Evolutionary conservation across 2,329 filamentous ascomycete species (phyloP), one percentile per base, ranked within the genome.

Genomic region (Cladosporium sp.): DNA sequence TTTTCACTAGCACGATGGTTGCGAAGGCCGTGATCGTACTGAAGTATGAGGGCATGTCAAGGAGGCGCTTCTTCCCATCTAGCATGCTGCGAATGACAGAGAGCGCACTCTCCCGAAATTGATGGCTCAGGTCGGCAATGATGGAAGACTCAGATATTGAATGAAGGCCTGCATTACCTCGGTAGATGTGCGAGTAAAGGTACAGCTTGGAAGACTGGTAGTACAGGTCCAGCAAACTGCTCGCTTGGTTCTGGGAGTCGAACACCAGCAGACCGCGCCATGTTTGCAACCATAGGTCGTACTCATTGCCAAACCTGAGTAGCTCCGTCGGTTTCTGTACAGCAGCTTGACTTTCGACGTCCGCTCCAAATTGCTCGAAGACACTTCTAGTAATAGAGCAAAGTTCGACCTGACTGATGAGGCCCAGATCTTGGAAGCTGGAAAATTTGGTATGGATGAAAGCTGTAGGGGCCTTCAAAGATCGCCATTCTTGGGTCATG

Each of bases 391-490:
- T 56, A 42, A 61, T 56, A 15, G 43, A 49, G 61, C 61, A 63
- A 41, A 62, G 58, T 36, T 60, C 56, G 22, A 64, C 59, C 30
- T 63, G 61, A 8, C 58, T 61, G 20, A 61, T 53, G 7, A 65
- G 50, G 17, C 62, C 36, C 20, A 56, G 55, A 47, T 65, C 64
- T 47, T 60, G 55, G 56, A 67, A 57, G 29, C 60, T 63, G 2
- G 64, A 61, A 49, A 64, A 61, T 44, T 64, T 57, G 17, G 56
- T 61, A 15, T 66, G 54, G 15, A 70, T 56, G 43, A 70, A 69
- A 13, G 57, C 54, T 24, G 61, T 52, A 7, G 60, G 57, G 8
- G 56, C 58, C 47, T 58, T 58, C 22, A 70, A 61, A 3, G 66
- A 53, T 30, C 63, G 56, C 43, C 64, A 63, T 34, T 68, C 62